Percentiles rank a stretch among this genome's conserved stretches.
Evolutionary conservation across 2,329 filamentous ascomycete species (phyloP).

Genomic region (Elsinoe necatrix): DNA sequence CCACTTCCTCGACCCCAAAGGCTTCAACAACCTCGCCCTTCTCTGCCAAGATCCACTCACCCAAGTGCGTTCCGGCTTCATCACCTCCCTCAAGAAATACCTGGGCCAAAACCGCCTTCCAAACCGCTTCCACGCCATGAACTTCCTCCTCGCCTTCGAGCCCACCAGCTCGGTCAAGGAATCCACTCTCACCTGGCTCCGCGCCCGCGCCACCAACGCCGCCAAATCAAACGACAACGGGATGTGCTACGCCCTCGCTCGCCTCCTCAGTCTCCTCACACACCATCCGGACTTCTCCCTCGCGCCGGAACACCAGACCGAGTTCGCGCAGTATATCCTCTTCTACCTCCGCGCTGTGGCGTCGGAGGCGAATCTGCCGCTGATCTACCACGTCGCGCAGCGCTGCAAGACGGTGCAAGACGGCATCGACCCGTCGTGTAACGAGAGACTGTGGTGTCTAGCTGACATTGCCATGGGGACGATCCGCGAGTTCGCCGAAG

Average conservation of each 20-base stretch:
- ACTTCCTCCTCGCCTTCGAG: slow-evolving; percentile 89
- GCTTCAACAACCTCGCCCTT: slow-evolving; percentile 75
- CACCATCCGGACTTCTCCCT: slow-evolving; percentile 84
- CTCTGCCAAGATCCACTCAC: slow-evolving; percentile 69
- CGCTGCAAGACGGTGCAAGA: slow-evolving; percentile 85
- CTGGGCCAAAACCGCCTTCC: slow-evolving; percentile 63
- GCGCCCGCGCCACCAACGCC: slow-evolving; percentile 65
- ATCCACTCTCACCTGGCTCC: slow-evolving; percentile 78
- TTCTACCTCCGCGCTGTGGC: slow-evolving; percentile 80
- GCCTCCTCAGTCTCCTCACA: slow-evolving; percentile 77
- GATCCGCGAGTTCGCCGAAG: slow-evolving; percentile 77
- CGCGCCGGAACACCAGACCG: slow-evolving; percentile 59
- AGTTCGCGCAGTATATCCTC: slow-evolving; percentile 80
- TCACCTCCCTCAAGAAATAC: slow-evolving; percentile 84
- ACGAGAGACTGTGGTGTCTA: slow-evolving; percentile 72
- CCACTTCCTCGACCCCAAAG: slow-evolving; percentile 58
- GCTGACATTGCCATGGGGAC: slow-evolving; percentile 79
- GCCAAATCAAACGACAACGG: slow-evolving; percentile 46
- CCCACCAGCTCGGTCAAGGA: slow-evolving; percentile 64
- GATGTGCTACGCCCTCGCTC: slow-evolving; percentile 72
- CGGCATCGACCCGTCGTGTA: slow-evolving; percentile 56
- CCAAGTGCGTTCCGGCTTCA: slow-evolving; percentile 68
- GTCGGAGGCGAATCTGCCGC: slow-evolving; percentile 74
- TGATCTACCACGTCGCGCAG: slow-evolving; percentile 88
- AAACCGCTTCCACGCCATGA: slow-evolving; percentile 74